phyloP scores from a whole-genome alignment of 371 early-diverging fungal species.

The Syncephalastrum sp. region DNA sequence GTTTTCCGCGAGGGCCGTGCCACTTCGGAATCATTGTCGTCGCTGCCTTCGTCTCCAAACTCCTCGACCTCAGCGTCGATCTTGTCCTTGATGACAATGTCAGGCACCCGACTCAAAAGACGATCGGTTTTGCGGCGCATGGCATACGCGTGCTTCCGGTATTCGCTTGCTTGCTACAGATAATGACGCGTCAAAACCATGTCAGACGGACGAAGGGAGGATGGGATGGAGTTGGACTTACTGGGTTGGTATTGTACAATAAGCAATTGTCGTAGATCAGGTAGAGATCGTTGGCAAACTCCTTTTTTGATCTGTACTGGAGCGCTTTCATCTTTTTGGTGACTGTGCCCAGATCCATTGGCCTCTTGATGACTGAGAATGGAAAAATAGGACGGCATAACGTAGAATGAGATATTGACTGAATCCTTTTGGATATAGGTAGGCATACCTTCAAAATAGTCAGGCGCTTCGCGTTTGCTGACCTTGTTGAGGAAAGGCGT shows the following conservation, averaged over 20 bases:
- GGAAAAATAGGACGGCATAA: background rate
- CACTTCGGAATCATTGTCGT: conserved; percentile 43
- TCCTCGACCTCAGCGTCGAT: conserved; percentile 56
- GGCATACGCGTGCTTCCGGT: conserved; percentile 80
- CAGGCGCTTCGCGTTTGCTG: conserved; percentile 91
- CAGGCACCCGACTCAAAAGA: conserved; percentile 80
- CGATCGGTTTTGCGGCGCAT: conserved; percentile 77
- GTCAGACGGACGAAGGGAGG: background rate
- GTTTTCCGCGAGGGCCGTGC: conserved; percentile 40
- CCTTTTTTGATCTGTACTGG: conserved; percentile 73
- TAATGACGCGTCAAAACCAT: background rate
- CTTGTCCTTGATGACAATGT: conserved; percentile 68
- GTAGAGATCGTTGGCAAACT: conserved; percentile 77
- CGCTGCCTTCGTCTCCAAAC: conserved; percentile 48
- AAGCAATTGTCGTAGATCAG: conserved; percentile 87
- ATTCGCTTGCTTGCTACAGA: conserved; percentile 56
- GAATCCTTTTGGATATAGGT: too few relatives aligned
- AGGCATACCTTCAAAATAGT: conserved; percentile 80
- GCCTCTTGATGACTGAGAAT: conserved; percentile 75
- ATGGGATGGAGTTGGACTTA: conserved; percentile 23
- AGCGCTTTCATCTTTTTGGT: conserved; percentile 74
- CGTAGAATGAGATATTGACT: too few relatives aligned
- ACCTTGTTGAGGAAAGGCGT: conserved; percentile 91
- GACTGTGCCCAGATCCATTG: conserved; percentile 93
- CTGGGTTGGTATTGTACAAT: conserved; percentile 75